Conservation (phyloP, 2,329 filamentous ascomycete genomes). For the Phyllosticta ampelicida region DNA sequence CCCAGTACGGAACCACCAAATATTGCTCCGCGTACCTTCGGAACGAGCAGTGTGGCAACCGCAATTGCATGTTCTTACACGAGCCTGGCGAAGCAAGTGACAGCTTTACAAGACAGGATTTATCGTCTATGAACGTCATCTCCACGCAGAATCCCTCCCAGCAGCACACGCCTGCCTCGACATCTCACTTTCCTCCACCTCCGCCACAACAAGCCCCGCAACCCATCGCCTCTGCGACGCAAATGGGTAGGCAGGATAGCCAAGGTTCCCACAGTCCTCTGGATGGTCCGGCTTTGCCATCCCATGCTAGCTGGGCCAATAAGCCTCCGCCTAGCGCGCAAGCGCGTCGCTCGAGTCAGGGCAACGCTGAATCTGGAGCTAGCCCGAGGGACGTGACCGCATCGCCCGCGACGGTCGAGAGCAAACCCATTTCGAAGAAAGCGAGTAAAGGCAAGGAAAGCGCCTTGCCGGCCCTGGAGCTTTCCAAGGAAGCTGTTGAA, state of each 20-base stretch:
- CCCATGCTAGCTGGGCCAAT: slow-evolving; percentile 86
- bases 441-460: slow-evolving; percentile 20
- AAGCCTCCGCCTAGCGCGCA: slow-evolving; percentile 52
- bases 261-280: slow-evolving; percentile 53
- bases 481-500: slow-evolving; percentile 14
- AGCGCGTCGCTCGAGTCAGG: slow-evolving; percentile 64
- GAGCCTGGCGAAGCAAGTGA: slow-evolving; percentile 98
- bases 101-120: slow-evolving; percentile 86
- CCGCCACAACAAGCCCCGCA: slow-evolving; percentile 40
- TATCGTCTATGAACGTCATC: slow-evolving; percentile 88
- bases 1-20: slow-evolving; percentile 83
- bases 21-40: slow-evolving; percentile 96
- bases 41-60: slow-evolving; percentile 87
- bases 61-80: slow-evolving; percentile 96
- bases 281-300: slow-evolving; percentile 86
- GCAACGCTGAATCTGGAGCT: slow-evolving; percentile 68
- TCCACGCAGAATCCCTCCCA: slow-evolving; percentile 64
- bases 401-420: slow-evolving; percentile 23
- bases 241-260: slow-evolving; percentile 65
- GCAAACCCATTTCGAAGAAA: slow-evolving; percentile 15
- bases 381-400: slow-evolving; percentile 57
- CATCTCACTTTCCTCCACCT: slow-evolving; percentile 32
- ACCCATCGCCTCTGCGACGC: slow-evolving; percentile 40
- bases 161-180: slow-evolving; percentile 39
- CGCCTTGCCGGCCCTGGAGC: slow-evolving; percentile 11